Base-by-base conservation (phyloP, 2,329 filamentous ascomycete genomes). In the Sodiomyces alkalinus region DNA sequence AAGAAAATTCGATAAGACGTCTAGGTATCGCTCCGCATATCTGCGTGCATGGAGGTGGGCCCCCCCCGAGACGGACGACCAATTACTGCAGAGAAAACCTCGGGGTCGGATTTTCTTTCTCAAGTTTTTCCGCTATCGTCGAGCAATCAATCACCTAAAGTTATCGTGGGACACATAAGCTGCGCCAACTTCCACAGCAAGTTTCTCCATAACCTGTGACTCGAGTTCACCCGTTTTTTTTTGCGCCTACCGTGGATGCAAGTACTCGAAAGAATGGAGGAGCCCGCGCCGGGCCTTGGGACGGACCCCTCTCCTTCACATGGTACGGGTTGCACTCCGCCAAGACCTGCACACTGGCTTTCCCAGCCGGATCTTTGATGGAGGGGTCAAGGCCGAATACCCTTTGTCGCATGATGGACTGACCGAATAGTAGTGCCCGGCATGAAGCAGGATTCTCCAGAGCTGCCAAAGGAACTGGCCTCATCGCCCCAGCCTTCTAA, bases 61-160 rank as follows among this genome's bases (percentile, higher is more conserved):
- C n/a, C n/a, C n/a, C n/a, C n/a, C n/a, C n/a, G n/a, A n/a, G n/a
- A n/a, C n/a, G n/a, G n/a, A n/a, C n/a, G n/a, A n/a, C n/a, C n/a
- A n/a, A n/a, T n/a, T n/a, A n/a, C n/a, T n/a, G n/a, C n/a, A n/a
- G n/a, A n/a, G n/a, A n/a, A n/a, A n/a, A n/a, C n/a, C n/a, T n/a
- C n/a, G n/a, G n/a, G n/a, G n/a, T 37, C 43, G 41, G 36, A 37
- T 27, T 38, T 38, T 38, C 50, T 54, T 43, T 52, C 41, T 53
- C 51, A 52, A 53, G 54, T 48, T 55, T 55, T 55, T 52, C 46
- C 48, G 39, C 35, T 42, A n/a, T n/a, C n/a, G n/a, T n/a, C n/a
- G n/a, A n/a, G n/a, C n/a, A n/a, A n/a, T n/a, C n/a, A n/a, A n/a
- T n/a, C n/a, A n/a, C n/a, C n/a, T n/a, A n/a, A n/a, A n/a, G n/a